Percentiles rank a stretch among this genome's conserved stretches.
Conservation (phyloP, 352 stramenopile species). For the Elongisporangium prolatum region DNA sequence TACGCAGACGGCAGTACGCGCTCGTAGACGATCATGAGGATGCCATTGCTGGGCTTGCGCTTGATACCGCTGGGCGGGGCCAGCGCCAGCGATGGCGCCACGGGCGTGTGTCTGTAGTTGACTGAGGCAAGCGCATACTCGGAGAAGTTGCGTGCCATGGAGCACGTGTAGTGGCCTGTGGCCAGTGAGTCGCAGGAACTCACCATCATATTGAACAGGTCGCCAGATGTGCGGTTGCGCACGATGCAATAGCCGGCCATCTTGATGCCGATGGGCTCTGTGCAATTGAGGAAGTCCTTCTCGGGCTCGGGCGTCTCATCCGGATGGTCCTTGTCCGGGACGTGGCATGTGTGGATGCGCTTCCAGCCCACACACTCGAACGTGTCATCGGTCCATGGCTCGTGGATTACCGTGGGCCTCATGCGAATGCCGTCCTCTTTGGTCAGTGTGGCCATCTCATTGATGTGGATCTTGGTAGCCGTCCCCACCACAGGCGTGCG, state of each 20-base stretch:
- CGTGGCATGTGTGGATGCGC: slow-evolving; percentile 65
- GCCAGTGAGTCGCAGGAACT: slow-evolving; percentile 67
- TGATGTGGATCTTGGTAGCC: slow-evolving; percentile 65
- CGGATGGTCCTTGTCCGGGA: slow-evolving; percentile 37
- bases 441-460: slow-evolving; percentile 66
- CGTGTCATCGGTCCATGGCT: slow-evolving; percentile 69
- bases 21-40: slow-evolving; percentile 86
- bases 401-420: slow-evolving; percentile 40
- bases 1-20: slow-evolving; percentile 73
- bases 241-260: slow-evolving; percentile 85
- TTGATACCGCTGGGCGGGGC: slow-evolving; percentile 34
- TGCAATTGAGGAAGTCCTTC: slow-evolving; percentile 71
- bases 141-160: slow-evolving; percentile 80
- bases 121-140: slow-evolving; percentile 71
- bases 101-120: slow-evolving; percentile 59
- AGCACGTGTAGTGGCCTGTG: slow-evolving; percentile 71
- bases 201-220: slow-evolving; percentile 80
- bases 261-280: slow-evolving; percentile 55
- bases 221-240: slow-evolving; percentile 74
- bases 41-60: slow-evolving; percentile 55
- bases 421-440: slow-evolving; percentile 58
- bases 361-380: slow-evolving; percentile 87
- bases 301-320: slow-evolving; percentile 41
- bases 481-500: slow-evolving; percentile 51
- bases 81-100: slow-evolving; percentile 67